phyloP scores from a whole-genome alignment of 73 alveolate genomes.

The Paramecium bursaria region DNA sequence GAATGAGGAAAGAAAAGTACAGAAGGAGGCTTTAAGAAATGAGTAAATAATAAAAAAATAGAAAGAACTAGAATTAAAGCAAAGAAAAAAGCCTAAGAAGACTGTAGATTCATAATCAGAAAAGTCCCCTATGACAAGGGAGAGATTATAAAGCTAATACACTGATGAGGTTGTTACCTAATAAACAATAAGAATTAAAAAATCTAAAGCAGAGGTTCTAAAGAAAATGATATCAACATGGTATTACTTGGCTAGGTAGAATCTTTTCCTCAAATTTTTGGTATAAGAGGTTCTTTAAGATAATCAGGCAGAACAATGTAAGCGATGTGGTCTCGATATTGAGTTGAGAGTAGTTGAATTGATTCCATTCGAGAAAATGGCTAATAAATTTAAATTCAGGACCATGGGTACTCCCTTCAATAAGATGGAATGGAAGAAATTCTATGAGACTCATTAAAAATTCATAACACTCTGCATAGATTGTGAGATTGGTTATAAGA shows the following conservation, averaged over 20 bases:
- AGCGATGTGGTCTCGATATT: constrained; percentile 47
- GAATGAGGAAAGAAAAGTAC: constrained; percentile 48
- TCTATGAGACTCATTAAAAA: constrained; percentile 50
- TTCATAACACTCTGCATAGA: constrained; percentile 47
- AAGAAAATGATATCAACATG: constrained; percentile 25
- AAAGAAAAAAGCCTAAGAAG: neutral
- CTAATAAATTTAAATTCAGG: constrained; percentile 43
- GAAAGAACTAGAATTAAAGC: constrained; percentile 34
- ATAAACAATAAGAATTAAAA: constrained; percentile 31
- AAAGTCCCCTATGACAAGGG: too few relatives aligned
- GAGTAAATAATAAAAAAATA: constrained; percentile 39
- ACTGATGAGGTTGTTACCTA: constrained; percentile 7
- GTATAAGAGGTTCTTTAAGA: constrained; percentile 19
- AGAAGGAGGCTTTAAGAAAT: constrained; percentile 45
- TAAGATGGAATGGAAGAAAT: constrained; percentile 57
- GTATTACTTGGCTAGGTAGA: constrained; percentile 31
- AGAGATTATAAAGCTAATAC: constrained; percentile 8
- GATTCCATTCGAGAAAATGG: constrained; percentile 52
- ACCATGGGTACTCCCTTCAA: constrained; percentile 55
- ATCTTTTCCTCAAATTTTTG: constrained; percentile 1
- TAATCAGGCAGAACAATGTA: constrained; percentile 57
- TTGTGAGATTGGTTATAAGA: constrained; percentile 41
- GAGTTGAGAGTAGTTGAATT: constrained; percentile 59
- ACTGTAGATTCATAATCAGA: neutral
- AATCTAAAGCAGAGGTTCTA: constrained; percentile 27